These are phyloP conservation scores for Lepidopterella palustris DNA, from an alignment of 495 filamentous ascomycete species.

Conservation along the genomic window DNA sequence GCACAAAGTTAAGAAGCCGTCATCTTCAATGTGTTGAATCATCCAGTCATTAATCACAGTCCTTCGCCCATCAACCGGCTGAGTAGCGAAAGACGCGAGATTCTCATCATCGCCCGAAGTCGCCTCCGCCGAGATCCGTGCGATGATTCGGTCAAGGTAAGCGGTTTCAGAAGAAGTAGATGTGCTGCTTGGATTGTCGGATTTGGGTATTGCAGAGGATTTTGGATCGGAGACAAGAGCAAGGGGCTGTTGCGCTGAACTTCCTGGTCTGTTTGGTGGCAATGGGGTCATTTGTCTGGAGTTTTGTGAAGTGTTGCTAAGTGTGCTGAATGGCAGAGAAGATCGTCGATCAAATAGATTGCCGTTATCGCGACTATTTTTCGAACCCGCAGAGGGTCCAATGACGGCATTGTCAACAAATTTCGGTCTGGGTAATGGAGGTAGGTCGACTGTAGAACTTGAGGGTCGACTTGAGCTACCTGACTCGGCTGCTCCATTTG, in stretches of 20 bases:
- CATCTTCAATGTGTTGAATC: conserved; percentile 37
- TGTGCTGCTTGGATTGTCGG: not conserved
- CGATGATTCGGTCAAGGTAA: conserved; percentile 15
- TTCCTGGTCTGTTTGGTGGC: no score
- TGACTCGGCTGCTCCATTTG: not conserved
- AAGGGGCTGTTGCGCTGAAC: no score
- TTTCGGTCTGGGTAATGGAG: conserved; percentile 2
- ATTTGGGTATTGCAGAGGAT: not conserved
- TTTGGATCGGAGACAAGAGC: not conserved
- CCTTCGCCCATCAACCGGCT: conserved; percentile 33
- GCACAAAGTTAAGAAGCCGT: conserved; percentile 39
- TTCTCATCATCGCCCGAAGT: conserved; percentile 11
- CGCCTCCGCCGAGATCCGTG: conserved; percentile 12
- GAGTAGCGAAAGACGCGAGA: conserved; percentile 34
- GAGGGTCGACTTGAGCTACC: conserved; percentile 12
- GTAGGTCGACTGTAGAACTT: conserved; percentile 18
- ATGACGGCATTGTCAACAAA: not conserved
- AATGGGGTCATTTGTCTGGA: no score
- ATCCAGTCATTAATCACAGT: conserved; percentile 40
- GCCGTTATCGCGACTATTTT: not conserved
- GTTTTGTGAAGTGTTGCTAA: no score
- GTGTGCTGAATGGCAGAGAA: no score
- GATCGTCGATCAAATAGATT: no score
- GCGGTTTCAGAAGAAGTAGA: not conserved
- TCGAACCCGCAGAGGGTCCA: no score